These are phyloP conservation scores for Fusarium albidum DNA, from an alignment of 2,329 filamentous ascomycete genomes.

Conservation along the genomic window DNA sequence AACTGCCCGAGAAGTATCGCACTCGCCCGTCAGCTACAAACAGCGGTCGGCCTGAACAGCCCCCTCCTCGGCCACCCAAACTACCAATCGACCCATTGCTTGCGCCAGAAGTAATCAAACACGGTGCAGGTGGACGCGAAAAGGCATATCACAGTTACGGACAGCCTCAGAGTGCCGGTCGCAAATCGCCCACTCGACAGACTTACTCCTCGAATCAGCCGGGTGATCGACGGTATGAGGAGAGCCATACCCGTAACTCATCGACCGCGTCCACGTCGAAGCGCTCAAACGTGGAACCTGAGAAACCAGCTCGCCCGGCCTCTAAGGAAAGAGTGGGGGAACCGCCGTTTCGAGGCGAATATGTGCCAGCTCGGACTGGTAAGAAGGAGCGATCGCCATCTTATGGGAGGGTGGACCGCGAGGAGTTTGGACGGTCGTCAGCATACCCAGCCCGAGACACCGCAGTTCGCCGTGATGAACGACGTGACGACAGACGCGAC, in stretches of 20 bases:
- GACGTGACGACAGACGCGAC: background rate
- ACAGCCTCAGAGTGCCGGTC: constrained; percentile 23
- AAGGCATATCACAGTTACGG: constrained; percentile 49
- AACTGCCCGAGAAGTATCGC: constrained; percentile 43
- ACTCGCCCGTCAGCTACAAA: constrained; percentile 48
- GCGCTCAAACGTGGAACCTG: constrained; percentile 41
- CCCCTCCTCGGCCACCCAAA: constrained; percentile 39
- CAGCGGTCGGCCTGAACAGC: constrained; percentile 43
- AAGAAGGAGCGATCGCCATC: constrained; percentile 45
- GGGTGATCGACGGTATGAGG: constrained; percentile 40
- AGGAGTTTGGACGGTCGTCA: constrained; percentile 28
- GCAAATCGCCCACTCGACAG: constrained; percentile 42
- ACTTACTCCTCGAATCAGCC: constrained; percentile 40
- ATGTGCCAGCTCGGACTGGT: constrained; percentile 37
- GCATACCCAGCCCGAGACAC: constrained; percentile 31
- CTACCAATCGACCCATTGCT: constrained; percentile 46
- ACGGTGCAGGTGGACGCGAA: constrained; percentile 52
- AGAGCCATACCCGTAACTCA: constrained; percentile 34
- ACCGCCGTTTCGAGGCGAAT: constrained; percentile 38
- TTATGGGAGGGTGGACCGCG: constrained; percentile 36
- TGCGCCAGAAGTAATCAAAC: constrained; percentile 54
- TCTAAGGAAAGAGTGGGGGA: constrained; percentile 44
- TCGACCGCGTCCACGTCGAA: constrained; percentile 41
- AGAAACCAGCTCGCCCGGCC: constrained; percentile 38
- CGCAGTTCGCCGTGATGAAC: constrained; percentile 15